Evolutionary conservation across 805 yeast species (phyloP).

Genomic region (Teunomyces panamensis): DNA sequence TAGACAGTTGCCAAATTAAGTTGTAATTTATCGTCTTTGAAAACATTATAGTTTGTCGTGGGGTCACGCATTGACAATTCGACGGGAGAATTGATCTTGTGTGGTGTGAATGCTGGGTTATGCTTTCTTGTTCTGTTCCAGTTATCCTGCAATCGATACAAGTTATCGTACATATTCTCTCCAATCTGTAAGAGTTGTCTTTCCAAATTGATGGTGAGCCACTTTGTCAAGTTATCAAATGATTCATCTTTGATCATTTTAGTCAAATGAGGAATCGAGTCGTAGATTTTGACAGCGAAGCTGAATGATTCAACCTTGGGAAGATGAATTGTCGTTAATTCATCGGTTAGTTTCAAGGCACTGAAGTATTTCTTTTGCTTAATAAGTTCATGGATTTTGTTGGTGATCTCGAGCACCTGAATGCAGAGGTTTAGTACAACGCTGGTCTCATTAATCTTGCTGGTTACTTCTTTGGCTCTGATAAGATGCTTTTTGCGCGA

Average conservation of each 20-base stretch:
- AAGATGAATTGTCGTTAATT: constrained; percentile 63
- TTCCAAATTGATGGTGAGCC: constrained; percentile 61
- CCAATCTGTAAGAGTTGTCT: constrained; percentile 61
- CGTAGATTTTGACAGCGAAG: constrained; percentile 69
- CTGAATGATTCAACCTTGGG: constrained; percentile 72
- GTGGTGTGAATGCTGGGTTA: constrained; percentile 45
- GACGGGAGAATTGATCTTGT: constrained; percentile 80
- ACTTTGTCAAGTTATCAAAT: constrained; percentile 59
- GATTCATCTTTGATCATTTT: constrained; percentile 73
- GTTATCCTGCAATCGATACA: constrained; percentile 52
- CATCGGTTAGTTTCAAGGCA: constrained; percentile 81
- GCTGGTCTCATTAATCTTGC: constrained; percentile 69
- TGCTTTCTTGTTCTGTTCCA: constrained; percentile 54
- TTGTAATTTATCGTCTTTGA: constrained; percentile 37
- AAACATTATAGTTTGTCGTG: constrained; percentile 44
- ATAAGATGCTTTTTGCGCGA: constrained; percentile 58
- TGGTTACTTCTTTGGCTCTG: constrained; percentile 59
- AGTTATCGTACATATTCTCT: constrained; percentile 49
- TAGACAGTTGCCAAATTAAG: constrained; percentile 71
- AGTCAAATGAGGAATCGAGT: constrained; percentile 74
- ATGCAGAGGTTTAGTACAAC: constrained; percentile 68
- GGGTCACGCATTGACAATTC: constrained; percentile 73
- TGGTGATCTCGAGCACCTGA: constrained; percentile 80
- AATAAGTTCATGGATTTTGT: constrained; percentile 79
- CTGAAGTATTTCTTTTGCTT: constrained; percentile 74